These are phyloP conservation scores for Acanthamoeba healyi DNA, from an alignment of 208 protist genomes.

Conservation along the genomic window DNA sequence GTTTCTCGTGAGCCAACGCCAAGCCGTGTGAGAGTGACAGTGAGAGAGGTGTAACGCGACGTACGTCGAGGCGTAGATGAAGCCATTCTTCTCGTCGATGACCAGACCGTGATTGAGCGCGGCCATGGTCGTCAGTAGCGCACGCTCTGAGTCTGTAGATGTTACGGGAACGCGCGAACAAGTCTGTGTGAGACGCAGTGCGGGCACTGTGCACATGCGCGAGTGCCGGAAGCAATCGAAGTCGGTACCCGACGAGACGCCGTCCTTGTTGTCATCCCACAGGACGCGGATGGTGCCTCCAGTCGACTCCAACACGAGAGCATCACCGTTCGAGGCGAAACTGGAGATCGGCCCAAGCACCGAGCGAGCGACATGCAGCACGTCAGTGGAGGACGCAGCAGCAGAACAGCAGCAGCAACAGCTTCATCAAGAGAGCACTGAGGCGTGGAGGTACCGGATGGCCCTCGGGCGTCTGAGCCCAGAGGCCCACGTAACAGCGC, in stretches of 20 bases:
- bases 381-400: too few species aligned
- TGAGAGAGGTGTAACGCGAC: neutral
- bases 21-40: neutral
- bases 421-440: neutral
- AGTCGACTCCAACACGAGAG: neutral
- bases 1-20: neutral
- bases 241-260: neutral
- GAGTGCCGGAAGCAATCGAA: neutral
- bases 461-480: neutral
- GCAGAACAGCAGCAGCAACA: neutral
- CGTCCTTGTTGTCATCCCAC: slow-evolving; percentile 39
- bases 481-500: neutral
- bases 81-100: slow-evolving; percentile 5
- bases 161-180: too few species aligned
- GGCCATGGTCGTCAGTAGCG: neutral
- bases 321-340: slow-evolving; percentile 31
- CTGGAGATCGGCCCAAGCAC: too few species aligned
- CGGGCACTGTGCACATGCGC: too few species aligned
- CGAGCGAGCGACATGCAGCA: too few species aligned
- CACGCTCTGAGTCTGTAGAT: neutral
- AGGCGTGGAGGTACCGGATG: neutral
- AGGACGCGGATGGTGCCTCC: neutral
- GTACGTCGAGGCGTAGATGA: slow-evolving; percentile 28
- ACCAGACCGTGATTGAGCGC: neutral
- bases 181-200: too few species aligned